phyloP scores from a whole-genome alignment of 768 basidiomycete species.

The Lentinula raphanica region DNA sequence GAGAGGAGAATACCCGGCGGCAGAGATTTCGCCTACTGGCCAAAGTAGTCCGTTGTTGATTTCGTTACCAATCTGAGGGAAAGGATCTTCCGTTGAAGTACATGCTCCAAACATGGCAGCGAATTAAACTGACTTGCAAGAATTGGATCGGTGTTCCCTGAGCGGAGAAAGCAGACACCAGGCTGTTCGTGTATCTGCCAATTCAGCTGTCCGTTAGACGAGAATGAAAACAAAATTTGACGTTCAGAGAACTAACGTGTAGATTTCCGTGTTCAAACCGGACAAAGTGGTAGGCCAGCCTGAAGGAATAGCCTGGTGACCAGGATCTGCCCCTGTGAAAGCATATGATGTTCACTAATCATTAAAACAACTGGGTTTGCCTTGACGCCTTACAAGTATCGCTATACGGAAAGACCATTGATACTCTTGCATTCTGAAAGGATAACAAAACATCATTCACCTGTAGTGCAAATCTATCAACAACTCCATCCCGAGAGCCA shows the following conservation, averaged over 20 bases:
- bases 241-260: slow-evolving; percentile 30
- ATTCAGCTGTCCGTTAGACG: slow-evolving; percentile 41
- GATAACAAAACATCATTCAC: slow-evolving; percentile 12
- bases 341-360: not conserved
- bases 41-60: slow-evolving; percentile 62
- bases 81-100: not conserved
- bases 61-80: slow-evolving; percentile 52
- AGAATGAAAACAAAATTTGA: slow-evolving; percentile 34
- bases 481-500: slow-evolving; percentile 51
- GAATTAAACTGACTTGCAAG: slow-evolving; percentile 32
- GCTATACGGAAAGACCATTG: not conserved
- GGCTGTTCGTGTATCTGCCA: slow-evolving; percentile 46
- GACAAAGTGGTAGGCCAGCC: slow-evolving; percentile 30
- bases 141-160: slow-evolving; percentile 53
- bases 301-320: slow-evolving; percentile 53
- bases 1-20: slow-evolving; percentile 43
- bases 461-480: slow-evolving; percentile 58
- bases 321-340: slow-evolving; percentile 56
- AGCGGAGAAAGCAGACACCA: slow-evolving; percentile 46
- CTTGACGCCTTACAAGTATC: not conserved
- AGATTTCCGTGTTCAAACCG: slow-evolving; percentile 51
- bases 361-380: not conserved
- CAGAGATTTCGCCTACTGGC: slow-evolving; percentile 52
- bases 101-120: not conserved
- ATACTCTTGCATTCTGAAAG: no score